phyloP scores from a whole-genome alignment of 371 early-diverging fungal genomes.

The Actinomucor elegans region DNA sequence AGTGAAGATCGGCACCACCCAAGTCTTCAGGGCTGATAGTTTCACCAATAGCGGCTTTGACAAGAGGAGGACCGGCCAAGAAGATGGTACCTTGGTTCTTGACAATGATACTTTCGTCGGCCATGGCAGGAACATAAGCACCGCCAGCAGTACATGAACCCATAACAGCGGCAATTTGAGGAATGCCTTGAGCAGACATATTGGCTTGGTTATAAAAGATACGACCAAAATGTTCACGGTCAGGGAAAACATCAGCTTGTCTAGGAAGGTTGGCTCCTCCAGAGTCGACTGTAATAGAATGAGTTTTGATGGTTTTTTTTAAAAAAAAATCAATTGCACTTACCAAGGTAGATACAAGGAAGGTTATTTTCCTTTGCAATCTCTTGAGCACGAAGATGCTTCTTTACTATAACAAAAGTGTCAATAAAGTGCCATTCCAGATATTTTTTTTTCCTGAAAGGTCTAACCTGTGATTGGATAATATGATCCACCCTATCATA shows the following conservation, averaged over 20 bases:
- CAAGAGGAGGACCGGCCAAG: conserved; percentile 95
- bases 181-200: conserved; percentile 89
- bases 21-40: conserved; percentile 93
- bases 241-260: conserved; percentile 97
- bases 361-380: conserved; percentile 92
- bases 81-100: conserved; percentile 96
- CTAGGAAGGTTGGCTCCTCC: conserved; percentile 97
- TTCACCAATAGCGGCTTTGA: conserved; percentile 97
- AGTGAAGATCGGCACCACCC: conserved; percentile 97
- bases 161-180: conserved; percentile 96
- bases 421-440: not conserved
- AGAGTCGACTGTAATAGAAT: conserved; percentile 77
- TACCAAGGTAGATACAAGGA: conserved; percentile 94
- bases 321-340: too few relatives aligned
- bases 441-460: not conserved
- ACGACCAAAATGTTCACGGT: conserved; percentile 96
- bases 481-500: conserved; percentile 93
- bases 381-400: conserved; percentile 98
- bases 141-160: conserved; percentile 99
- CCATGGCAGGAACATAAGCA: conserved; percentile 98
- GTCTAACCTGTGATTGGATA: conserved; percentile 85
- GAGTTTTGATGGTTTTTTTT: not conserved
- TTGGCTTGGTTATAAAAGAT: conserved; percentile 94
- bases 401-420: conserved; percentile 72
- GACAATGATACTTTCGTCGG: conserved; percentile 97